Conservation (phyloP, 2,329 filamentous ascomycete species). For the Laburnicola sp. region DNA sequence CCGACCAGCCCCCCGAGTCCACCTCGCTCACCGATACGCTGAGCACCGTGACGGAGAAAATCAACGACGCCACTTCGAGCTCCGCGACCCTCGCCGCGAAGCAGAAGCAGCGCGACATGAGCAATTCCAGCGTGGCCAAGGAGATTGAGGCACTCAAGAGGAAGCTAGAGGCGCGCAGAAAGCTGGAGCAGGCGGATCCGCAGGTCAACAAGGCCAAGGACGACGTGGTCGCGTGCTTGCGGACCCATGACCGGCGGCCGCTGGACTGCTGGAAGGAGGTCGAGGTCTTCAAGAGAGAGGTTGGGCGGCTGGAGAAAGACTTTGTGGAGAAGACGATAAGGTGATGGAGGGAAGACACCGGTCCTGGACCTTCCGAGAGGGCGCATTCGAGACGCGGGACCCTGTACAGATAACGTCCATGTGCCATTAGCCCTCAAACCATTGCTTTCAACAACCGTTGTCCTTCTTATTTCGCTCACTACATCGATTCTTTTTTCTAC, state of each 20-base stretch:
- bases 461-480: neutral
- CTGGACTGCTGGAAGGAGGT: constrained; percentile 96
- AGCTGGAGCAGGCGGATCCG: constrained; percentile 66
- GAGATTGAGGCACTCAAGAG: constrained; percentile 60
- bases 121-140: constrained; percentile 57
- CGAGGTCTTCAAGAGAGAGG: constrained; percentile 85
- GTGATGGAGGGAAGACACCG: constrained; percentile 25
- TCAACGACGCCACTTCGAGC: constrained; percentile 40
- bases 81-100: constrained; percentile 46
- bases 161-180: constrained; percentile 58
- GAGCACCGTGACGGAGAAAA: constrained; percentile 39
- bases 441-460: neutral
- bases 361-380: constrained; percentile 9
- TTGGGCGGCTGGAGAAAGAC: constrained; percentile 78
- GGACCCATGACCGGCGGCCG: constrained; percentile 81
- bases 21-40: constrained; percentile 31
- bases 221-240: constrained; percentile 77
- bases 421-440: constrained; percentile 12
- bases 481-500: no score
- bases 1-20: constrained; percentile 32
- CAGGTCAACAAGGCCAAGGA: constrained; percentile 73
- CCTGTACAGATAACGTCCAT: constrained; percentile 30
- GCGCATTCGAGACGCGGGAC: neutral
- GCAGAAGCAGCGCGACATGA: constrained; percentile 52
- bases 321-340: constrained; percentile 83